A percentile compares a stretch with the other conserved stretches of the same genome.
Conservation (phyloP, 768 basidiomycete species). For the Leccinum rimulosum region DNA sequence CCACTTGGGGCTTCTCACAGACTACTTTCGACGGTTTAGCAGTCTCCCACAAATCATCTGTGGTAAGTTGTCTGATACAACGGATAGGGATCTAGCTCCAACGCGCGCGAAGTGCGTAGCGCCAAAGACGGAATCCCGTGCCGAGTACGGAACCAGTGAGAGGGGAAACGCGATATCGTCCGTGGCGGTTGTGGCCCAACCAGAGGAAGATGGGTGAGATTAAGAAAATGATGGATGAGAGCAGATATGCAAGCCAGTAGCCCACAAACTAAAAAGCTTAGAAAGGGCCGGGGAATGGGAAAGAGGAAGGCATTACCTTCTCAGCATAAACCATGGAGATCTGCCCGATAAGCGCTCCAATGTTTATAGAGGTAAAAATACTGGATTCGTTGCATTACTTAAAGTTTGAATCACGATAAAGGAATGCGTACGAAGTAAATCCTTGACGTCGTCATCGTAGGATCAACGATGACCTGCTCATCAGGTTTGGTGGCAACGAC, state of each 20-base stretch:
- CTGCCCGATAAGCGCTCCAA: slow-evolving; percentile 68
- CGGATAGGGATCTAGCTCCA: slow-evolving; percentile 56
- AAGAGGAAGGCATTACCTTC: slow-evolving; percentile 37
- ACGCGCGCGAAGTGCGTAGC: slow-evolving; percentile 44
- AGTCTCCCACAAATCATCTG: slow-evolving; percentile 70
- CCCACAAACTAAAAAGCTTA: slow-evolving; percentile 50
- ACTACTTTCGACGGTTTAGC: slow-evolving; percentile 60
- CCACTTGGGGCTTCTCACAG: slow-evolving; percentile 49
- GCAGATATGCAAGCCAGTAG: slow-evolving; percentile 63
- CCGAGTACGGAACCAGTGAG: slow-evolving; percentile 64
- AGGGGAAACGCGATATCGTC: slow-evolving; percentile 52
- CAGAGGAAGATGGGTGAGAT: slow-evolving; percentile 60
- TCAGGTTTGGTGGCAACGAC: slow-evolving; percentile 49
- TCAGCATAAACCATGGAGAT: slow-evolving; percentile 67
- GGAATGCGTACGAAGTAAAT: slow-evolving; percentile 62
- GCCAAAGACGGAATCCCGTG: slow-evolving; percentile 46
- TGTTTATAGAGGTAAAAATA: slow-evolving; percentile 73
- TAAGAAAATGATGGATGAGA: slow-evolving; percentile 62
- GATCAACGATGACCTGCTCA: slow-evolving; percentile 75
- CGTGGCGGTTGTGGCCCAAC: slow-evolving; percentile 38
- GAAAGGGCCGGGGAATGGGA: slow-evolving; percentile 1
- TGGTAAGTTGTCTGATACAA: slow-evolving; percentile 47
- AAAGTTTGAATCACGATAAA: background rate
- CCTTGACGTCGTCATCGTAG: slow-evolving; percentile 59
- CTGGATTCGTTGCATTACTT: slow-evolving; percentile 24